Base-by-base conservation (phyloP, 169 alveolate genomes). In the Eimeria maxima region DNA sequence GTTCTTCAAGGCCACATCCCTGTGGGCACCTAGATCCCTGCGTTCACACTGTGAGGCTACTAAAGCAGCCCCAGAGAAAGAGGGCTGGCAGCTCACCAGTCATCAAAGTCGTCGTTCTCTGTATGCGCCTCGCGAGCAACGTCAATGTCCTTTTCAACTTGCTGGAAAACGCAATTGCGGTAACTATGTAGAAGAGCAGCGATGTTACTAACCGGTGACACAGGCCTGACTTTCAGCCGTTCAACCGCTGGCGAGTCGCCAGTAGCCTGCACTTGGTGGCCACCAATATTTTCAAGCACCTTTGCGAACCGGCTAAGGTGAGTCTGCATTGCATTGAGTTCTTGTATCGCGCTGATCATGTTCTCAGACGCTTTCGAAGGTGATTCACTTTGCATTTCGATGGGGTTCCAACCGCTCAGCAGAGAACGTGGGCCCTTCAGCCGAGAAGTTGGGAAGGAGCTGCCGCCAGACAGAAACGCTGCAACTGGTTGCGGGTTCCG, bases 91-190 rank as follows among this genome's bases (percentile, higher is more conserved):
- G 83, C 73, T n/a, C 55, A 81, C 90, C 90, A 81, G 90, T 81
- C 90, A 18, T 81, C 69, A 73, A 81, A 81, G 71, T 81, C 90
- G 47, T 81, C 90, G n/a, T 81, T 81, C 57, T 81, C 90, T 47
- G 90, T 81, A 24, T 81, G 67, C 22, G 90, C 90, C 47, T 81
- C 90, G 47, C 55, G 67, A 65, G 90, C 90, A 47, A 73, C 71
- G 6, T 81, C 90, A 29, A 81, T 65, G 29, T 81, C 90, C 71
- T 38, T 81, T 29, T 50, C 53, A 18, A 81, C 90, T n/a, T 81
- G 53, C 90, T 81, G 44, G 14, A 16, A 27, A 53, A 81, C 29
- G 27, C 47, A 45, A 0, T 4, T 27, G 42, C 90, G 10, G 47
- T n/a, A 47, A 14, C 42, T 13, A 47, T 7, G 44, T 6, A 27